Evolutionary conservation across 202 grass and related monocot genomes (phyloP).

Genomic region (Elaeis oleifera): DNA sequence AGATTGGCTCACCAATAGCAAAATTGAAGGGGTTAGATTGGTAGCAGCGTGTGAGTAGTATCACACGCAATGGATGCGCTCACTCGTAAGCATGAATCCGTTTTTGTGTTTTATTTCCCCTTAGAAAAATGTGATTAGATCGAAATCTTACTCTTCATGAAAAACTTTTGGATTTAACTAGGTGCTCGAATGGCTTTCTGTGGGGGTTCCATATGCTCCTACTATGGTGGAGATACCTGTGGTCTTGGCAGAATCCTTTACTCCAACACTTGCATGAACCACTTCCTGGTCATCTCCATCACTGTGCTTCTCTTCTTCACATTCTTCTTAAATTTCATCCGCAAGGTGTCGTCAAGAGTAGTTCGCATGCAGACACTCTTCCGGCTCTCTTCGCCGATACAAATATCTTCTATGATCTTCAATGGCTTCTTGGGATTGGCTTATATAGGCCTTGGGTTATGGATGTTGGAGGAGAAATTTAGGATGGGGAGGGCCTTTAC

Average conservation of each 20-base stretch:
- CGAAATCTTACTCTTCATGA: not conserved
- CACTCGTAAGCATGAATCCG: too few relatives aligned
- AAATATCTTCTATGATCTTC: conserved; percentile 2
- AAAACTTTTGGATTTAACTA: not conserved
- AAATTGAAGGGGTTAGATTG: too few relatives aligned
- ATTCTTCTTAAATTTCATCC: conserved; percentile 9
- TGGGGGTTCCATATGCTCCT: conserved; percentile 9
- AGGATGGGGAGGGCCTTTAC: conserved; percentile 2
- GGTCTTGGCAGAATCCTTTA: conserved; percentile 7
- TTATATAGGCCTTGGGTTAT: conserved; percentile 10
- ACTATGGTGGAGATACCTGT: conserved; percentile 2
- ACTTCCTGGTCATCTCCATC: conserved; percentile 8
- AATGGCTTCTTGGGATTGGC: conserved; percentile 1
- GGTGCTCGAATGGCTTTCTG: conserved; percentile 4
- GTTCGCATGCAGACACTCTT: not conserved
- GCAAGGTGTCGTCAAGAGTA: not conserved
- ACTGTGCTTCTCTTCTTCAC: conserved; percentile 3
- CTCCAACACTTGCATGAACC: conserved; percentile 10
- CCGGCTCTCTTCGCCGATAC: not conserved
- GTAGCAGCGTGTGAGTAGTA: too few relatives aligned
- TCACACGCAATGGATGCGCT: too few relatives aligned
- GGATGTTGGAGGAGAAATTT: conserved; percentile 4
- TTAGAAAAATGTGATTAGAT: too few relatives aligned
- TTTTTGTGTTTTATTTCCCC: too few relatives aligned
- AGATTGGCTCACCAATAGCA: too few relatives aligned